Conservation (phyloP, 305 asterid genomes). For the Andrographis paniculata region DNA sequence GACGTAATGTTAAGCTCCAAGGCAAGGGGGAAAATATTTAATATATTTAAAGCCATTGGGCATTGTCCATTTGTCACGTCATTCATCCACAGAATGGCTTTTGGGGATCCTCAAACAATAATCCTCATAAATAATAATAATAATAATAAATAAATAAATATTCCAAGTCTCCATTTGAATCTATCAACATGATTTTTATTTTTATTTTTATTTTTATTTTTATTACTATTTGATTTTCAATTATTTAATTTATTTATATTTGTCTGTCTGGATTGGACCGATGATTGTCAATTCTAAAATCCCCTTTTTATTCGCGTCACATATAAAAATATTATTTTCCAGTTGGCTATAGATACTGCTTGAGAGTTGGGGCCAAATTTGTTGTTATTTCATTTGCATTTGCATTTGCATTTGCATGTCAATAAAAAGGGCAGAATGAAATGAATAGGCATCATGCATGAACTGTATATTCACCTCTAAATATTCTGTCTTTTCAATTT, state of each 20-base stretch:
- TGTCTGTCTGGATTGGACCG: no score
- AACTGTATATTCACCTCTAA: no score
- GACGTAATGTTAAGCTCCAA: conserved; percentile 23
- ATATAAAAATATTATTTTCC: not conserved
- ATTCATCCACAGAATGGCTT: conserved; percentile 29
- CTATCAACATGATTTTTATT: no score
- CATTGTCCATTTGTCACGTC: conserved; percentile 37
- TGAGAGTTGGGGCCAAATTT: conserved; percentile 20
- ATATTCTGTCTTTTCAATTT: not conserved
- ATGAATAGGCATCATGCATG: no score
- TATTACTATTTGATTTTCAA: no score
- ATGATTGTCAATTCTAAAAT: no score
- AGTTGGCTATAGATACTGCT: conserved; percentile 21
- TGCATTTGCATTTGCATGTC: conserved; percentile 18
- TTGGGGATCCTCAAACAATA: conserved; percentile 49
- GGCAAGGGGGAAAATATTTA: conserved; percentile 17
- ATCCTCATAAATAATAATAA: conserved; percentile 12
- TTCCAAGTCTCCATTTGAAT: conserved; percentile 18
- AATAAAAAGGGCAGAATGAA: conserved; percentile 27
- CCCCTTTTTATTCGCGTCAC: not conserved
- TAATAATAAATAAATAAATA: no score
- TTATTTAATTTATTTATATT: no score
- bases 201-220: no score
- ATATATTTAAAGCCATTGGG: no score
- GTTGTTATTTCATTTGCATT: no score